Evolutionary conservation across 768 basidiomycete species (phyloP).

Genomic region (Dioszegia hungarica): DNA sequence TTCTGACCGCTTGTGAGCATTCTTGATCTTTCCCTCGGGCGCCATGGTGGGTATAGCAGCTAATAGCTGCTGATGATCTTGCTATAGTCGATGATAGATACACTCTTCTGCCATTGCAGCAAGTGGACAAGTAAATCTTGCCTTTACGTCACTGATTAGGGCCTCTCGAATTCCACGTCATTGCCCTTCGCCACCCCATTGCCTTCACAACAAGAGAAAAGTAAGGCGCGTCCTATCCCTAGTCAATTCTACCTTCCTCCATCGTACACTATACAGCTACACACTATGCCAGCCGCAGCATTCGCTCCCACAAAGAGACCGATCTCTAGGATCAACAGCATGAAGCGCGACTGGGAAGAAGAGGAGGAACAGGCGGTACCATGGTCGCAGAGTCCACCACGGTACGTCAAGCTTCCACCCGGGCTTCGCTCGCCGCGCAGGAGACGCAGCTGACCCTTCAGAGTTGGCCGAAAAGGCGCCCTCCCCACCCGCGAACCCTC

Average conservation of each 20-base stretch:
- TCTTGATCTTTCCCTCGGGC: constrained; percentile 58
- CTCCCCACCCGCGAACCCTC: background rate
- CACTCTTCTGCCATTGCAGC: too few species aligned
- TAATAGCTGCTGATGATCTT: too few species aligned
- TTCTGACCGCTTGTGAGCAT: constrained; percentile 83
- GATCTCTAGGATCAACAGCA: constrained; percentile 36
- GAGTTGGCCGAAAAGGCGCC: constrained; percentile 1
- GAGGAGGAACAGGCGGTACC: constrained; percentile 7
- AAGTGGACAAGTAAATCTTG: constrained; percentile 10
- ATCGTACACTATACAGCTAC: too few species aligned
- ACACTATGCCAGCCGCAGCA: constrained; percentile 9
- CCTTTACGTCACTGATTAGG: too few species aligned
- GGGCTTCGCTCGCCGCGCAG: background rate
- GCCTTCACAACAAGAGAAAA: constrained; percentile 3
- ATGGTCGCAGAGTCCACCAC: constrained; percentile 15
- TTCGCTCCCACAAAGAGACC: background rate
- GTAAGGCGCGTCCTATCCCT: constrained; percentile 14
- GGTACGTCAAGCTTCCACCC: background rate
- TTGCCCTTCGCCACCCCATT: background rate
- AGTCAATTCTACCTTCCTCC: background rate
- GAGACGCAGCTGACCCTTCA: background rate
- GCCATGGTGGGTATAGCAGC: constrained; percentile 29
- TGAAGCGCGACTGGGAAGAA: constrained; percentile 35
- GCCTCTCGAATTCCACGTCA: constrained; percentile 12
- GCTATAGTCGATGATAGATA: too few species aligned